Conservation (phyloP, 2,329 filamentous ascomycete genomes). For the Apiospora malaysiana region DNA sequence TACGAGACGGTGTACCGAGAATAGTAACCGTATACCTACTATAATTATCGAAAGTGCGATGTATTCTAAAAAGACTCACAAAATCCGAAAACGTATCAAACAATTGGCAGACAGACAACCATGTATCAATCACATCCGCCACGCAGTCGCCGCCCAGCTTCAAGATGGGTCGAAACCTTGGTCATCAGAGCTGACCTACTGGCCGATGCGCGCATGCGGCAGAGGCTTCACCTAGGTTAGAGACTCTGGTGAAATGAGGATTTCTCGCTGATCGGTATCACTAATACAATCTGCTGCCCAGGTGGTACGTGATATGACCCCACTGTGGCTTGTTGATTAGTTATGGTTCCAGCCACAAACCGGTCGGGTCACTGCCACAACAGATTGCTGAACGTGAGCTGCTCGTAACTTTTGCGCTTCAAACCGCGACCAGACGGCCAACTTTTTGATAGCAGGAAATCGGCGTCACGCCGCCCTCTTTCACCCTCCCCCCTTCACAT, state of each 20-base stretch:
- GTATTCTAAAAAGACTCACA: no score
- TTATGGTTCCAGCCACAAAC: neutral
- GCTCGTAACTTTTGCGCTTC: conserved; percentile 14
- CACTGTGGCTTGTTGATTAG: neutral
- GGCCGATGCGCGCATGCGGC: no score
- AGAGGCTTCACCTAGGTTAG: no score
- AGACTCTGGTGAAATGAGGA: no score
- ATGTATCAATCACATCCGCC: neutral
- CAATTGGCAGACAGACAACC: neutral
- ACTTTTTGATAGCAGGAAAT: conserved; percentile 12
- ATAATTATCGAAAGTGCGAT: no score
- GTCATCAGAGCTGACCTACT: no score
- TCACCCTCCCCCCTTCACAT: neutral
- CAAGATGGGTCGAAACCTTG: neutral
- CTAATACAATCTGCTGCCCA: no score
- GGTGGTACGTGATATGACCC: no score
- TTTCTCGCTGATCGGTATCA: no score
- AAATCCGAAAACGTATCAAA: no score
- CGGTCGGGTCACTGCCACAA: neutral
- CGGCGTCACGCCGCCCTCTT: conserved; percentile 14
- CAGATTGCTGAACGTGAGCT: neutral
- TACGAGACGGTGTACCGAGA: no score
- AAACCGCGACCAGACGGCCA: conserved; percentile 9
- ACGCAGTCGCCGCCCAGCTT: neutral
- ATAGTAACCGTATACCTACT: no score